Conservation (phyloP, 345 rosid genomes). For the Gossypium ekmanianum region DNA sequence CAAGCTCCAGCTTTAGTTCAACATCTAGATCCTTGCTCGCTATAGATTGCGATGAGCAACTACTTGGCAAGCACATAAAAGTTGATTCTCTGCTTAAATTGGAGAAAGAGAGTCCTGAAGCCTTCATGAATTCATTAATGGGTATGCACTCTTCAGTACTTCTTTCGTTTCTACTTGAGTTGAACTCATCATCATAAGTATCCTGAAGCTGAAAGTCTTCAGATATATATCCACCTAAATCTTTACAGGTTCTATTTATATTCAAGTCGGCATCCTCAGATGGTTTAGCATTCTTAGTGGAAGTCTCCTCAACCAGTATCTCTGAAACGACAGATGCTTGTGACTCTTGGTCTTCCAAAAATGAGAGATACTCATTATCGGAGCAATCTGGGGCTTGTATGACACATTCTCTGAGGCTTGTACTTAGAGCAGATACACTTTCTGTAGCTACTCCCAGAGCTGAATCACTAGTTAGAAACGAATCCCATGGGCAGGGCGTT, state of each 20-base stretch:
- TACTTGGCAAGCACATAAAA: slow-evolving; percentile 34
- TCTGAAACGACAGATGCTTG: slow-evolving; percentile 37
- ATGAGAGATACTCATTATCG: slow-evolving; percentile 13
- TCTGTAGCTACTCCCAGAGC: slow-evolving; percentile 14
- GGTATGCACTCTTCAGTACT: slow-evolving; percentile 23
- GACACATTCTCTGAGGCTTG: slow-evolving; percentile 15
- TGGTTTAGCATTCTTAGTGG: slow-evolving; percentile 22
- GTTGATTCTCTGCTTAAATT: slow-evolving; percentile 23
- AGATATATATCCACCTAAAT: slow-evolving; percentile 23
- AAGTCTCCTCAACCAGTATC: slow-evolving; percentile 31
- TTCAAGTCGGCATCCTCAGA: slow-evolving; percentile 25
- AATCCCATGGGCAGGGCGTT: slow-evolving; percentile 26
- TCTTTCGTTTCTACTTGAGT: slow-evolving; percentile 25
- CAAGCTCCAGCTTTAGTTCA: slow-evolving; percentile 55
- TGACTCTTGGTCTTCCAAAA: slow-evolving; percentile 41
- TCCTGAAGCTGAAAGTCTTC: slow-evolving; percentile 33
- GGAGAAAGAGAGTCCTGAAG: slow-evolving; percentile 27
- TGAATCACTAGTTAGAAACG: slow-evolving; percentile 24
- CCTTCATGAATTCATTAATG: slow-evolving; percentile 23
- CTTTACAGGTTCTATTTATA: slow-evolving; percentile 26
- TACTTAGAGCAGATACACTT: slow-evolving; percentile 9
- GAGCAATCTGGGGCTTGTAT: slow-evolving; percentile 22
- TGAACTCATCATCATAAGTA: slow-evolving; percentile 24
- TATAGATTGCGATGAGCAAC: slow-evolving; percentile 27
- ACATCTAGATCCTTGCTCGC: slow-evolving; percentile 32